These are phyloP conservation scores for Sclerotinia trifoliorum DNA, from an alignment of 2,329 filamentous ascomycete genomes.

Conservation along the genomic window DNA sequence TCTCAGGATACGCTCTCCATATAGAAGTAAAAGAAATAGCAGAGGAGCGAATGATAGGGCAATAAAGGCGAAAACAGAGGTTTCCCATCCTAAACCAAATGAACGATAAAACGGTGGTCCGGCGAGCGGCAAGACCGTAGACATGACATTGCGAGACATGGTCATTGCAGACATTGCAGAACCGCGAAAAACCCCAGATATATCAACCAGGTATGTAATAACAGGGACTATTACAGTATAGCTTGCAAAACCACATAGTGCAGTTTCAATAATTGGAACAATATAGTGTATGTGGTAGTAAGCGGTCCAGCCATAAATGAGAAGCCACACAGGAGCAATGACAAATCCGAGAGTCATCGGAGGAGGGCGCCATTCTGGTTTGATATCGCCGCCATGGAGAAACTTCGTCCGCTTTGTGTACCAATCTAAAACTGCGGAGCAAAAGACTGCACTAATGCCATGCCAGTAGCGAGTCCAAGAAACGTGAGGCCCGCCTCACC, in stretches of 20 bases:
- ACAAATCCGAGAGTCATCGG: conserved; percentile 54
- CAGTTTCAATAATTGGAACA: conserved; percentile 53
- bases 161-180: conserved; percentile 43
- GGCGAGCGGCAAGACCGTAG: conserved; percentile 40
- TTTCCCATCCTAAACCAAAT: conserved; percentile 49
- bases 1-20: neutral
- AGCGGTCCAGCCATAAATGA: conserved; percentile 58
- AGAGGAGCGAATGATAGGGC: conserved; percentile 47
- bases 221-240: conserved; percentile 23
- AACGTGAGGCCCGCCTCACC: conserved; percentile 57
- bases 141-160: conserved; percentile 27
- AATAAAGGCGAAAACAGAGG: conserved; percentile 41
- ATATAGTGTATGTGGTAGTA: conserved; percentile 52
- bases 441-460: conserved; percentile 8
- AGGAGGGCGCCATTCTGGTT: conserved; percentile 61
- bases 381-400: conserved; percentile 35
- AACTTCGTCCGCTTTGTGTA: conserved; percentile 38
- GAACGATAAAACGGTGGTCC: conserved; percentile 28
- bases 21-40: neutral
- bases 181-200: conserved; percentile 38
- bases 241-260: conserved; percentile 49
- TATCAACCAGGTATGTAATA: conserved; percentile 54
- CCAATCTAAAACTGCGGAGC: neutral
- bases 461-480: conserved; percentile 48
- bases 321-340: conserved; percentile 53